These are phyloP conservation scores for Penicillium brasilianum DNA, from an alignment of 2,329 filamentous ascomycete genomes.

Conservation along the genomic window DNA sequence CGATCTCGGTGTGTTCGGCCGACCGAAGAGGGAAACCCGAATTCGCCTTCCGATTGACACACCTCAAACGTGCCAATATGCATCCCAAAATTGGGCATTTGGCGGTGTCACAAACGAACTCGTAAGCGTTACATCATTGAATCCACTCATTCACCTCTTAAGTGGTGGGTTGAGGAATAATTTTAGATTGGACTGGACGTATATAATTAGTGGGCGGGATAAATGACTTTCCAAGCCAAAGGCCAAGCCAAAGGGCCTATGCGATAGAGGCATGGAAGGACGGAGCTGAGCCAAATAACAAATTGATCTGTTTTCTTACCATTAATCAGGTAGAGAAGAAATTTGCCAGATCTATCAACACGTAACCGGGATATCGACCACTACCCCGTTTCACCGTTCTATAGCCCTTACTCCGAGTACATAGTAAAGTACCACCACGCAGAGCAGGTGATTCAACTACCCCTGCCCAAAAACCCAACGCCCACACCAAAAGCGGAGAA, in stretches of 20 bases:
- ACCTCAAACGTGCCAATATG: background rate
- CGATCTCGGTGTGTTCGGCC: background rate
- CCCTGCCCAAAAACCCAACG: background rate
- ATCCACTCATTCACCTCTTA: background rate
- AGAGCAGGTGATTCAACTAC: background rate
- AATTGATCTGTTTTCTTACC: background rate
- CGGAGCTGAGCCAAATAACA: background rate
- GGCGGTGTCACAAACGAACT: background rate
- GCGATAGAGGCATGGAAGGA: background rate
- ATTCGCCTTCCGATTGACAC: background rate
- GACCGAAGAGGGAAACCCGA: background rate
- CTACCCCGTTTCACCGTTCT: background rate
- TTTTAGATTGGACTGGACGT: background rate
- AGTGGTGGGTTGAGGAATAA: background rate
- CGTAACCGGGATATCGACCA: background rate
- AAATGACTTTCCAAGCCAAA: background rate
- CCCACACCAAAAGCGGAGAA: constrained; percentile 9
- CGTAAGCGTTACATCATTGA: background rate
- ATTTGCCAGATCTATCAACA: background rate
- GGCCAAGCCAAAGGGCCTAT: too few species aligned
- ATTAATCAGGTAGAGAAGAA: too few species aligned
- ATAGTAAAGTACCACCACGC: background rate
- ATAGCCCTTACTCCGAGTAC: background rate
- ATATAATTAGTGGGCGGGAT: background rate
- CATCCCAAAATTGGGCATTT: background rate